Conservation (phyloP, 2,329 filamentous ascomycete genomes). For the Fusarium sarcochroum region DNA sequence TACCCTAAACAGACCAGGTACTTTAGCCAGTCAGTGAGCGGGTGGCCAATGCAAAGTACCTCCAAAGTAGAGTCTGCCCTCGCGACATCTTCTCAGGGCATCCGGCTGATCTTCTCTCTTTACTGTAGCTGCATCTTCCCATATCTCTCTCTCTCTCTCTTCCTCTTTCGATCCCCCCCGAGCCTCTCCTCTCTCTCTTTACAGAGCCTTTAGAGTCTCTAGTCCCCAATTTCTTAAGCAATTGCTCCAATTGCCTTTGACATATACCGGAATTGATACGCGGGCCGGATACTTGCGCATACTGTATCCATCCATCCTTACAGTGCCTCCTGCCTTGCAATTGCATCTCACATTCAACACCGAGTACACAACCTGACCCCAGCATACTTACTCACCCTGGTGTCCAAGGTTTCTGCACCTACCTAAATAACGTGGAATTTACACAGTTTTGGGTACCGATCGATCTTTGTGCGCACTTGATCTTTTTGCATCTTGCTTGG, state of each 20-base stretch:
- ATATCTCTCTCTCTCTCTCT: conserved; percentile 23
- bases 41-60: conserved; percentile 13
- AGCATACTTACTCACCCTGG: conserved; percentile 5
- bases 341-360: conserved; percentile 18
- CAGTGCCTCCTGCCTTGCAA: conserved; percentile 6
- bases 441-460: conserved; percentile 27
- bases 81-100: conserved; percentile 32
- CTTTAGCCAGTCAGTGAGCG: conserved; percentile 13
- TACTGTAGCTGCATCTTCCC: conserved; percentile 20
- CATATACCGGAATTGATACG: conserved; percentile 11
- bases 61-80: conserved; percentile 23
- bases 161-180: conserved; percentile 20
- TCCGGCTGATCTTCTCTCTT: conserved; percentile 29
- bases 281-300: conserved; percentile 5
- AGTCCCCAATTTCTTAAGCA: conserved; percentile 22
- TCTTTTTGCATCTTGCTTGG: conserved; percentile 28
- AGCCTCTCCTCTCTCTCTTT: conserved; percentile 20
- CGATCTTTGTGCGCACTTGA: conserved; percentile 28
- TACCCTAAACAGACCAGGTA: conserved; percentile 18
- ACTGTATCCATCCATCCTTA: conserved; percentile 5
- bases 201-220: conserved; percentile 36
- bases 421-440: conserved; percentile 19
- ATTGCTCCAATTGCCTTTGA: conserved; percentile 35
- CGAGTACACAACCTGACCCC: conserved; percentile 1
- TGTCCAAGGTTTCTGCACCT: conserved; percentile 15